These are phyloP conservation scores for Penicillium sp. DNA, from an alignment of 2,329 filamentous ascomycete genomes.

Conservation along the genomic window DNA sequence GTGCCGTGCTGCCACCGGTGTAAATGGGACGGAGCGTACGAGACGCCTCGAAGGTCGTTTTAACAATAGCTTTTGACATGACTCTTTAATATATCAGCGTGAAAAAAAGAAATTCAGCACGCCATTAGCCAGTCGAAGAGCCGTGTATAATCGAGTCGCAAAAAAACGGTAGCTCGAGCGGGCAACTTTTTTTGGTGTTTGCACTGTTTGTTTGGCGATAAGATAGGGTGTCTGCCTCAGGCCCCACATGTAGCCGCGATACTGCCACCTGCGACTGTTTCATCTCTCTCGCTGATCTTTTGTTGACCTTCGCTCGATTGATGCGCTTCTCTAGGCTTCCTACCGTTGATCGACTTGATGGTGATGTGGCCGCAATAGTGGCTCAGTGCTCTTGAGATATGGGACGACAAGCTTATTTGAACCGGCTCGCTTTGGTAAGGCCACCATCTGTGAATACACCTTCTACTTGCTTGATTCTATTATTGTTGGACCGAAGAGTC, in stretches of 20 bases:
- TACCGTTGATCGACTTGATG: not conserved
- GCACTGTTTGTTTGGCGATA: slow-evolving; percentile 34
- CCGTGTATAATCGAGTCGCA: slow-evolving; percentile 16
- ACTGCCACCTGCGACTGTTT: slow-evolving; percentile 3
- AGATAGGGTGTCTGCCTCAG: slow-evolving; percentile 32
- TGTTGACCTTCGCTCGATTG: not conserved
- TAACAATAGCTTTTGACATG: slow-evolving; percentile 59
- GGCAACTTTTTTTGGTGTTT: slow-evolving; percentile 44
- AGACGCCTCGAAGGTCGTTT: slow-evolving; percentile 85
- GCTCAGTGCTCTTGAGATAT: slow-evolving; percentile 25
- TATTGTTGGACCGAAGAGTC: not conserved
- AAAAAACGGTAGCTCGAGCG: slow-evolving; percentile 20
- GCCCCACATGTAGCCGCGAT: slow-evolving; percentile 15
- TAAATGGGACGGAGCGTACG: slow-evolving; percentile 90
- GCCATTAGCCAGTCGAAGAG: slow-evolving; percentile 18
- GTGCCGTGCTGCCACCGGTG: slow-evolving; percentile 82
- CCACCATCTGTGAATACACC: slow-evolving; percentile 5
- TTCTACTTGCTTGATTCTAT: not conserved
- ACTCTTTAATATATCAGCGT: slow-evolving; percentile 17
- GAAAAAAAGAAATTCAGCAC: slow-evolving; percentile 14
- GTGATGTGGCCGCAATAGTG: slow-evolving; percentile 10
- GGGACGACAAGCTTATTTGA: slow-evolving; percentile 49
- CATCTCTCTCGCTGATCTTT: not conserved
- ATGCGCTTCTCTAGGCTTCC: not conserved
- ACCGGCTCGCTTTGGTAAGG: slow-evolving; percentile 49